Evolutionary conservation across 1,139 yeast species (phyloP).

Genomic region (Magnusiomyces tetraspermus): DNA sequence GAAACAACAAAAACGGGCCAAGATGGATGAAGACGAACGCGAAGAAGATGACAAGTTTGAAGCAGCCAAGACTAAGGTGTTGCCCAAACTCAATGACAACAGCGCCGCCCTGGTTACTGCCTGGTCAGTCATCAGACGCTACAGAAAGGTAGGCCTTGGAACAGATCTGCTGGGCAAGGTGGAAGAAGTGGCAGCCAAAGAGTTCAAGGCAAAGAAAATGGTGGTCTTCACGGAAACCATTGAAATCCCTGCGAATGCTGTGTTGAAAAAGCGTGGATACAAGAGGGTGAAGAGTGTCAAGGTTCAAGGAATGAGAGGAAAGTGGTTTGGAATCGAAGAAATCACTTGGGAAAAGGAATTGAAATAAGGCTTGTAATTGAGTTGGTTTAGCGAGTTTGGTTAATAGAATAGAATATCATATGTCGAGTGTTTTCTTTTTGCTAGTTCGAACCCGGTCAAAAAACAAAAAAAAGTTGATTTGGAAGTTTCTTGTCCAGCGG

Average conservation of each 20-base stretch:
- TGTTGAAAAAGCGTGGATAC: not conserved
- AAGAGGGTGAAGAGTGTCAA: not conserved
- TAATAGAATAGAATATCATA: too few relatives aligned
- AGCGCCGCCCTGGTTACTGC: slow-evolving; percentile 18
- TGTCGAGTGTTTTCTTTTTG: too few relatives aligned
- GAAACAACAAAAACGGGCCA: not conserved
- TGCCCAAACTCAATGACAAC: not conserved
- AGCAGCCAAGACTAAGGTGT: not conserved
- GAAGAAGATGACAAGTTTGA: slow-evolving; percentile 2
- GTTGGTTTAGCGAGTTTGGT: too few relatives aligned
- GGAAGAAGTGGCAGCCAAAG: slow-evolving; percentile 12
- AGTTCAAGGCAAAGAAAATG: slow-evolving; percentile 11
- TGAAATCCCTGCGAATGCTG: not conserved
- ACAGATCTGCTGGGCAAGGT: slow-evolving; percentile 18
- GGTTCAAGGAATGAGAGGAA: not conserved
- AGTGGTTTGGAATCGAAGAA: not conserved
- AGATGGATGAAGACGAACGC: slow-evolving; percentile 1
- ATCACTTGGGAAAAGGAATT: not conserved
- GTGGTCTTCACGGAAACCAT: not conserved
- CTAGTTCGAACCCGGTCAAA: too few relatives aligned
- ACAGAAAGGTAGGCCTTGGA: slow-evolving; percentile 24
- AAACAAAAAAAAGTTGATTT: too few relatives aligned
- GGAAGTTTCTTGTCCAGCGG: too few relatives aligned
- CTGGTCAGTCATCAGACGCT: slow-evolving; percentile 21
- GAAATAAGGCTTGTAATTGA: too few relatives aligned